Evolutionary conservation across 2,329 filamentous ascomycete genomes (phyloP), one percentile per base, ranked within the genome.

Genomic region (Daldinia eschscholtzii): DNA sequence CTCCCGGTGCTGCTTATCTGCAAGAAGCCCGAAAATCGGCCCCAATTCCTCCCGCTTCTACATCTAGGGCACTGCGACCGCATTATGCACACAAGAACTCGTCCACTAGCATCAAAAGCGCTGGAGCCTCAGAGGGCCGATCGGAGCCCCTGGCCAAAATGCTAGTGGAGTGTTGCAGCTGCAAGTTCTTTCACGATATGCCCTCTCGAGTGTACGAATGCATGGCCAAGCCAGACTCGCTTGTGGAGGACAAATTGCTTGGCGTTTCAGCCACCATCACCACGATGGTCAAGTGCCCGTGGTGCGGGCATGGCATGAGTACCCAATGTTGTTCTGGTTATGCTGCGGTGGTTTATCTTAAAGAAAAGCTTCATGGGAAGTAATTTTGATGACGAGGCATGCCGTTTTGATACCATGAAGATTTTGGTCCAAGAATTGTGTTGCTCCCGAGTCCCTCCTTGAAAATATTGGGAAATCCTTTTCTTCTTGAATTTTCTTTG

Each of bases 291-390:
- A 87, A 86, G 71, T 93, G 91, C 76, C 90, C 90, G 7, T 93
- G 91, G 91, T 93, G 91, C 77, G 83, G 83, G 48, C 91, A 93
- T 80, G 86, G 86, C 57, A 92, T 93, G 90, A 89, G 84, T 71
- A 90, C 86, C 13, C 81, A 80, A 65, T 93, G 91, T 79, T 93
- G 91, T 76, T 85, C 89, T 10, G 91, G 90, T 6, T 91, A 91
- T 80, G 87, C 88, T 10, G 88, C 91, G 1, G 83, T 90, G 50
- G 86, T 93, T 3, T 87, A 90, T 68, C 80, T 93, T 73, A 87
- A 87, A 74, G 89, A 92, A 78, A 86, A 87, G 67, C 76, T 91
- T 57, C 88, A 90, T 74, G 75, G 76, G 28, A 75, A 75, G 70
- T 79, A 48, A 57, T 28, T 23, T 44, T 55, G 39, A 18, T 53